Base-by-base conservation (phyloP, 768 basidiomycete species). In the Tephrocybe sp. region DNA sequence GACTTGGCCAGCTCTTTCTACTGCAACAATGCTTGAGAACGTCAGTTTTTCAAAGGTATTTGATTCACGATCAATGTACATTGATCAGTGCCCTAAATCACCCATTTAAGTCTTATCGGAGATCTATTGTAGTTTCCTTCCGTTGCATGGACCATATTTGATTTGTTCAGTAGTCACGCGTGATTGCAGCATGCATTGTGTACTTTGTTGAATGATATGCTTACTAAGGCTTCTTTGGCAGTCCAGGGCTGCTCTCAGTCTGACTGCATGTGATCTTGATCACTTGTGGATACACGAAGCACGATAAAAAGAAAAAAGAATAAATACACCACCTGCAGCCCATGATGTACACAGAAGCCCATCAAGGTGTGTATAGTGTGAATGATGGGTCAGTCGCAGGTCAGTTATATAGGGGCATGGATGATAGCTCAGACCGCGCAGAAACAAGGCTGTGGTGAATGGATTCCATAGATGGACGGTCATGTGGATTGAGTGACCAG, bases 391-490 rank as follows among this genome's bases (percentile, higher is more conserved):
- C 9, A 14, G 4, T 36, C 8, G 15, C 11, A 36, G 15, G 34
- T n/a, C 34, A 36, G 4, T 15, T 36, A 36, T 36, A 14, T 4
- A 36, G 15, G 7, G 4, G 34, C 34, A 14, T 8, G 4, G 34
- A 10, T 4, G 34, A 4, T 36, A 36, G 34, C 34, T 39, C 38
- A 21, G 18, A 18, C 7, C 38, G 28, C 1, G 40, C 18, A 9
- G 36, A 37, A 24, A 26, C 46, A 1, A 48, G 34, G 6, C 24
- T 12, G 23, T 24, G 45, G 15, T 45, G 48, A 20, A 60, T 41
- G 24, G 55, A 54, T 15, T 28, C 28, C 56, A 58, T 58, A 23
- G 50, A 34, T 7, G 59, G 59, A 14, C 59, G 49, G 11, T 40
- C 3, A 5, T 44, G 21, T 14, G 59, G 59, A 21, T 55, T 41